Evolutionary conservation across 2,329 filamentous ascomycete genomes (phyloP).

Genomic region (Periconia sp.): DNA sequence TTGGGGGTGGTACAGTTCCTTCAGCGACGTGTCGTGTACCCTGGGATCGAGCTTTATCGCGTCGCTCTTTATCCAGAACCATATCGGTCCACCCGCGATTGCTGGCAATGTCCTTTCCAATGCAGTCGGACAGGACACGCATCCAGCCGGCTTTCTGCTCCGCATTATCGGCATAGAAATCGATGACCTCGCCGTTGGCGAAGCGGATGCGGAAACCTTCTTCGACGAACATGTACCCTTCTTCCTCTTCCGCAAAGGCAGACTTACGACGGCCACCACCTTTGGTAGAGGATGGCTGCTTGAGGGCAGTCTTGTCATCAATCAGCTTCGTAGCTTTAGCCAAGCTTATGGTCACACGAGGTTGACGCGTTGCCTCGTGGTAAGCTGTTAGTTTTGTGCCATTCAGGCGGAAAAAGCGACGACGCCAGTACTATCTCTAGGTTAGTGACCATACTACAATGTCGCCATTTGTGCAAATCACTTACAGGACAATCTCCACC

Average conservation of each 20-base stretch:
- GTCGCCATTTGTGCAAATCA: constrained; percentile 4
- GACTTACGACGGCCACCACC: constrained; percentile 83
- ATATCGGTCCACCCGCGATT: constrained; percentile 64
- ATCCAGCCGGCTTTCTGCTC: constrained; percentile 94
- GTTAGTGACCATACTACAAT: constrained; percentile 10
- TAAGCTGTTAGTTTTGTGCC: constrained; percentile 92
- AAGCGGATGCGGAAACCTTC: constrained; percentile 99
- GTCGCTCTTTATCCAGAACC: constrained; percentile 54
- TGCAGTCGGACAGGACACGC: constrained; percentile 74
- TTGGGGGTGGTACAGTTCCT: constrained; percentile 20
- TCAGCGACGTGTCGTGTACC: constrained; percentile 23
- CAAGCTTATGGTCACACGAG: constrained; percentile 94
- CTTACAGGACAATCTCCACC: constrained; percentile 96
- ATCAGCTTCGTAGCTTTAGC: constrained; percentile 91
- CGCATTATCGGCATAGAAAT: constrained; percentile 92
- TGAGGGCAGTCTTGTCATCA: constrained; percentile 82
- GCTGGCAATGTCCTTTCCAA: constrained; percentile 57
- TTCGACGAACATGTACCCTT: constrained; percentile 99
- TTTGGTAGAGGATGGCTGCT: constrained; percentile 75
- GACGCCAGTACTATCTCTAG: constrained; percentile 80
- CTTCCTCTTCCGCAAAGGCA: constrained; percentile 95
- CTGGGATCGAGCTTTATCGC: constrained; percentile 30
- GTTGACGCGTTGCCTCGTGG: constrained; percentile 92
- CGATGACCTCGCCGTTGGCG: constrained; percentile 96
- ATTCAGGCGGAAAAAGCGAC: constrained; percentile 92